phyloP scores from a whole-genome alignment of 2,329 filamentous ascomycete species.

The Myriangium duriaei region DNA sequence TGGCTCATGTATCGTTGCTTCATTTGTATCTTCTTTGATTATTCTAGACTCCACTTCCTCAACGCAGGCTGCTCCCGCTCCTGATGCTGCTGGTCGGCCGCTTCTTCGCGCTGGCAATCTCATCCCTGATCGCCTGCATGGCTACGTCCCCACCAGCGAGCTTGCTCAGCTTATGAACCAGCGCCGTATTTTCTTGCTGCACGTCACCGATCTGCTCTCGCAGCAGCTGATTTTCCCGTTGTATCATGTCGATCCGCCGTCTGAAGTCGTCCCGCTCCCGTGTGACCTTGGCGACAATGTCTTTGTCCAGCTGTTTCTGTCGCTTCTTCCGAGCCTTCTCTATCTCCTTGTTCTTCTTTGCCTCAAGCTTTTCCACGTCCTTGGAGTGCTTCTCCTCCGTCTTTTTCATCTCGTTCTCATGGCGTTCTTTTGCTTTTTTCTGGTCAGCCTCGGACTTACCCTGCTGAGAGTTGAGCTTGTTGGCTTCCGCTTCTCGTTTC shows the following conservation, averaged over 20 bases:
- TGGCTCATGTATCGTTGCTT: not conserved
- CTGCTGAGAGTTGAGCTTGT: constrained; percentile 26
- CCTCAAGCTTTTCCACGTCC: constrained; percentile 47
- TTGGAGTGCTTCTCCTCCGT: constrained; percentile 50
- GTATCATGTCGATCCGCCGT: constrained; percentile 32
- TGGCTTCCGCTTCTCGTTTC: constrained; percentile 40
- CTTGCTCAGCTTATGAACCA: constrained; percentile 34
- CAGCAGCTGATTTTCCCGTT: constrained; percentile 38
- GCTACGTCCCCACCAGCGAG: constrained; percentile 20
- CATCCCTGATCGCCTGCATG: constrained; percentile 13
- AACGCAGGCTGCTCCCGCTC: constrained; percentile 2
- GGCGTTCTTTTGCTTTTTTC: constrained; percentile 54
- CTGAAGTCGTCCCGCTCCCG: constrained; percentile 37
- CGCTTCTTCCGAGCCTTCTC: constrained; percentile 34
- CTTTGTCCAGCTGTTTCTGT: constrained; percentile 35
- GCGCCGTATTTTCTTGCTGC: constrained; percentile 44
- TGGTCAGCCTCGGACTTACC: constrained; percentile 32
- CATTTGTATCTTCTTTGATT: too few relatives aligned
- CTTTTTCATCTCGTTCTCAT: constrained; percentile 50
- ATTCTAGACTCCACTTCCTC: too few relatives aligned
- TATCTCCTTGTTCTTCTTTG: constrained; percentile 22
- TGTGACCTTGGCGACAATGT: constrained; percentile 34
- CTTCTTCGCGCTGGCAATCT: constrained; percentile 7
- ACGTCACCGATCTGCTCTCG: constrained; percentile 40
- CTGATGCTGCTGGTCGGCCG: not conserved